Percentiles rank a stretch among this genome's conserved stretches.
Evolutionary conservation across 495 filamentous ascomycete genomes (phyloP).

Genomic region (Oidiodendron maius): DNA sequence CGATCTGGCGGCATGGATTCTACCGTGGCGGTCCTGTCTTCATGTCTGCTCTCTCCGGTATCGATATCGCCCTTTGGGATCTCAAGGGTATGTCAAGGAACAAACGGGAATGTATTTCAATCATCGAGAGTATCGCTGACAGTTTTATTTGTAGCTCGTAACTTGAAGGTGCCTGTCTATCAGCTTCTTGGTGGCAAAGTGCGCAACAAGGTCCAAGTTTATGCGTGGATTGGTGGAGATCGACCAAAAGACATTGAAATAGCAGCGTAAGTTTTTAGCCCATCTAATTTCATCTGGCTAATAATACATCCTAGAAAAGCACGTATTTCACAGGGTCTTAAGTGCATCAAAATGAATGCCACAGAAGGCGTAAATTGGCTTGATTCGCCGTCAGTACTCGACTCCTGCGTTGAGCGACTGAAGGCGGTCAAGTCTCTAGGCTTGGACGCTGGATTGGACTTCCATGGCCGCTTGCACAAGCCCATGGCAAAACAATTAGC

Average conservation of each 20-base stretch:
- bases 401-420: slow-evolving; percentile 60
- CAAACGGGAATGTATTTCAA: too few species aligned
- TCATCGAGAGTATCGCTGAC: not conserved
- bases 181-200: slow-evolving; percentile 74
- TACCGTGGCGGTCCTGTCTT: slow-evolving; percentile 79
- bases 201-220: slow-evolving; percentile 66
- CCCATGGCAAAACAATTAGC: slow-evolving; percentile 78
- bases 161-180: slow-evolving; percentile 63
- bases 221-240: slow-evolving; percentile 82
- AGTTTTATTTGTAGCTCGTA: slow-evolving; percentile 40
- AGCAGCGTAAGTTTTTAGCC: slow-evolving; percentile 58
- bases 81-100: slow-evolving; percentile 41
- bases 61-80: slow-evolving; percentile 84
- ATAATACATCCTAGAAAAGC: slow-evolving; percentile 41
- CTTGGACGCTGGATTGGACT: slow-evolving; percentile 70
- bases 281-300: too few species aligned
- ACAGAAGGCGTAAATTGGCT: slow-evolving; percentile 76
- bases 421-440: slow-evolving; percentile 64
- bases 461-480: slow-evolving; percentile 73
- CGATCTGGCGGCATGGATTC: slow-evolving; percentile 61
- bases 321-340: slow-evolving; percentile 66
- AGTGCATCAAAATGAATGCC: slow-evolving; percentile 77
- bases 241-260: slow-evolving; percentile 61
- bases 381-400: slow-evolving; percentile 59
- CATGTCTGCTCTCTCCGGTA: slow-evolving; percentile 72